Evolutionary conservation across 1,139 yeast species (phyloP), one percentile per base, ranked within the genome.

Genomic region (Pichia inconspicua): DNA sequence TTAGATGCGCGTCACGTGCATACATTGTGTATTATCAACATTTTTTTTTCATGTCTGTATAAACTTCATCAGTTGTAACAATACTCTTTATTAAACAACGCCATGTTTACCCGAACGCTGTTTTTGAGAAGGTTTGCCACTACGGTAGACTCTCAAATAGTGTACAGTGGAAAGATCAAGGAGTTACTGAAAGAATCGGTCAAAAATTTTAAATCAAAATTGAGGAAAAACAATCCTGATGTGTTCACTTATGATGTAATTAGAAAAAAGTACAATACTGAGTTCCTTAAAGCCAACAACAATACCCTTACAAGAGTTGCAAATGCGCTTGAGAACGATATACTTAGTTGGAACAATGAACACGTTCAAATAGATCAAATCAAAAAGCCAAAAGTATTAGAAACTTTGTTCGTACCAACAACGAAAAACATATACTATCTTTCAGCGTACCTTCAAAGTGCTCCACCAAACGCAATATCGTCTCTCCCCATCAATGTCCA

Each of bases 161-260:
- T 46, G 2, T 48, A 43, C 27, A 50, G 46, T 34, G 48, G 19
- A 22, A 47, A 53, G 10, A 46, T 53, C 17, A 49, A 47, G 15
- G 31, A 40, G 17, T 22, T 48, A 5, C 41, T 54, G 2, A 51
- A 49, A 31, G 44, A 50, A 11, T 46, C 55, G 6, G 47, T 54
- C 27, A 27, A 27, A 2, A 46, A 43, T n/a, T 47, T 54, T 19
- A 53, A 48, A 30, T 31, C n/a, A 6, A 51, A 53, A 17, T 11
- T 54, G 2, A 47, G 42, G 36, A 9, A 37, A 9, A 32, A 14
- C 5, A 45, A 50, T 35, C 31, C 34, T 19, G 25, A 42, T 3
- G 40, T 32, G 19, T 51, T 53, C 27, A 39, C 37, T 12, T 52
- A 51, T 42, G 50, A 50, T 22, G 35, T 53, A 5, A 30, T 52